Conservation (phyloP, 768 basidiomycete species). For the Antrodiella citrinella region DNA sequence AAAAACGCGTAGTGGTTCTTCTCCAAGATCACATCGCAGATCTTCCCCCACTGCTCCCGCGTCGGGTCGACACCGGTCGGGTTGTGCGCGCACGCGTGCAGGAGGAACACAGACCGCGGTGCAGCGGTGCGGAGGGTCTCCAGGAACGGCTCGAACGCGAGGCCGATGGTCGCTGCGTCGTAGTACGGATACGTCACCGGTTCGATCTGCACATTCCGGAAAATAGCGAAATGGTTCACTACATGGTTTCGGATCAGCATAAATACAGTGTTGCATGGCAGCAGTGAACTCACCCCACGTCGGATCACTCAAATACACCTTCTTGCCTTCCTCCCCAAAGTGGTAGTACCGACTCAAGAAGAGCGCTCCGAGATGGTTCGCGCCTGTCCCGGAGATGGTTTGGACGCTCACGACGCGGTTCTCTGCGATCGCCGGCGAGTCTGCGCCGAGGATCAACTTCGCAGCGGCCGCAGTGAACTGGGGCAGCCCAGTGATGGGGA, state of each 20-base stretch:
- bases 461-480: slow-evolving; percentile 79
- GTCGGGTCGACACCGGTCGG: slow-evolving; percentile 96
- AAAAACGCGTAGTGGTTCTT: slow-evolving; percentile 87
- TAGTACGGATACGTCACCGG: slow-evolving; percentile 92
- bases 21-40: slow-evolving; percentile 63
- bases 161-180: slow-evolving; percentile 79
- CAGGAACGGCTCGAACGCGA: slow-evolving; percentile 71
- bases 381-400: slow-evolving; percentile 94
- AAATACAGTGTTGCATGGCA: neutral
- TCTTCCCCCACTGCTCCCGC: slow-evolving; percentile 71
- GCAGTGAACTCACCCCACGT: slow-evolving; percentile 72
- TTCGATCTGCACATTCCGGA: slow-evolving; percentile 83
- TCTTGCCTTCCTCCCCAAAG: slow-evolving; percentile 31
- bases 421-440: slow-evolving; percentile 63
- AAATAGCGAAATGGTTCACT: slow-evolving; percentile 89
- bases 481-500: slow-evolving; percentile 82
- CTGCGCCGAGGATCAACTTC: slow-evolving; percentile 69
- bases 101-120: slow-evolving; percentile 72
- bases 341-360: slow-evolving; percentile 80
- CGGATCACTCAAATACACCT: slow-evolving; percentile 81
- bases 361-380: slow-evolving; percentile 86
- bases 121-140: slow-evolving; percentile 55
- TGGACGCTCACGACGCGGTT: slow-evolving; percentile 74
- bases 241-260: slow-evolving; percentile 1
- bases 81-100: slow-evolving; percentile 96